A percentile compares a stretch with the other conserved stretches of the same genome.
phyloP scores from a whole-genome alignment of 2,329 filamentous ascomycete species.

The Coleophoma cylindrospora region DNA sequence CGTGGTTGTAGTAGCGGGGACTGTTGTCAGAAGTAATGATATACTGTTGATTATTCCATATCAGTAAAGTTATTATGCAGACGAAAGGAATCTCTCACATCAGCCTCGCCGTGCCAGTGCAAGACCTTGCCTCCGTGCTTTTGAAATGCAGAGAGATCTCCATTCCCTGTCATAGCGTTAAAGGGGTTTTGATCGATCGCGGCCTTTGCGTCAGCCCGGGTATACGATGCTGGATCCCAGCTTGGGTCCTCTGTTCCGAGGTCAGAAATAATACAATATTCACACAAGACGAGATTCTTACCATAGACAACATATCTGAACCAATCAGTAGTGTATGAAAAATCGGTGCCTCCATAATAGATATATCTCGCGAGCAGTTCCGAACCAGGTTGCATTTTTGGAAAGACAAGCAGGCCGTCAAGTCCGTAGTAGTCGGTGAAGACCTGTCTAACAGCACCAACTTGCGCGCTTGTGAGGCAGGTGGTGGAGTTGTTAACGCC shows the following conservation, averaged over 20 bases:
- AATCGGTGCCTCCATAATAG: conserved; percentile 27
- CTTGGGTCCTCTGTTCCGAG: conserved; percentile 1
- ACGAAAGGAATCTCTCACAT: not conserved
- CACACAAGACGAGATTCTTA: not conserved
- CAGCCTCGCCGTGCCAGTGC: conserved; percentile 10
- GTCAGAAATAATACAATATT: not conserved
- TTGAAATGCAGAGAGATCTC: conserved; percentile 13
- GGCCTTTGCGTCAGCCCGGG: not conserved
- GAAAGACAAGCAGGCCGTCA: conserved; percentile 41
- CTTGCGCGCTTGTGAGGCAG: conserved; percentile 39
- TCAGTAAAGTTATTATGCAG: not conserved
- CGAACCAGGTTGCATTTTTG: conserved; percentile 42
- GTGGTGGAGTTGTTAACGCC: conserved; percentile 24
- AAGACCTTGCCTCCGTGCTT: conserved; percentile 6
- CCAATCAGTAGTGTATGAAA: conserved; percentile 40
- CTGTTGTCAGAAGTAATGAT: conserved; percentile 39
- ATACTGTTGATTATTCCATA: too few relatives aligned
- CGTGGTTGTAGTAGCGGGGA: conserved; percentile 36
- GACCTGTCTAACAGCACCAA: conserved; percentile 35
- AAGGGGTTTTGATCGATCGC: not conserved
- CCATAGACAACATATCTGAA: conserved; percentile 40
- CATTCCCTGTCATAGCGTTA: not conserved
- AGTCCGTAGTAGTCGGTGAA: conserved; percentile 35
- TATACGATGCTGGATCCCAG: not conserved
- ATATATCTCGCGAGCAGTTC: conserved; percentile 31